Evolutionary conservation across 805 yeast genomes (phyloP), one percentile per base, ranked within the genome.

Genomic region (Candida dajiaensis): DNA sequence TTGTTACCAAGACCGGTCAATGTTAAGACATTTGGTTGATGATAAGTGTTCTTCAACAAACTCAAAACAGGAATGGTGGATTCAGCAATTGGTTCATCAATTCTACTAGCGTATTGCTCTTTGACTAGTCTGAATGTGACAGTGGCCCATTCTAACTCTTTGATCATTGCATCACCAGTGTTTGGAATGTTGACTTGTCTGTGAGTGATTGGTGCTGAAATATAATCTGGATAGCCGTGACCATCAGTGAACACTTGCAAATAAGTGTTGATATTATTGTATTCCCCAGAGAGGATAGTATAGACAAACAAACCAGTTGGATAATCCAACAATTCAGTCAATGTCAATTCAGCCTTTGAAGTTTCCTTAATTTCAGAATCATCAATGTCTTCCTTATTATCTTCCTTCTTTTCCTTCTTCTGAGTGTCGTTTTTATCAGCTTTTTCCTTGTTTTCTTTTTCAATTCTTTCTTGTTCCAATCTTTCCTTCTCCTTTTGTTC

Each of bases 241-340:
- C 79, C 81, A 66, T 94, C 97, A 56, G 87, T 83, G 63, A 77
- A 85, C 0, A 81, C 76, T 63, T 89, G 95, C 20, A 94, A 67
- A 51, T 76, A 85, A 16, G 80, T 74, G 48, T 78, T 80, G n/a
- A 69, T 72, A 45, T 76, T 73, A 38, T 76, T 65, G 40, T 80
- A 63, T 35, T 69, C 71, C 46, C 85, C 88, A 36, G 79, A 81
- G 22, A 80, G 56, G 35, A 94, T 62, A 42, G 85, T 80, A 55
- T 73, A 77, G 2, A 84, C 85, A 43, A 90, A 70, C 18, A 89
- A 81, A 70, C 99, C 99, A 21, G 88, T 73, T 48, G 78, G 75
- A 60, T 77, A 74, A 23, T 75, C 71, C 18, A 76, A 50, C 47
- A 87, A 72, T 52, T 87, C 77, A 16, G 74, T 75, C 41, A 86